Conservation (phyloP, 108 stramenopile genomes). For the Cyclotella atomus region DNA sequence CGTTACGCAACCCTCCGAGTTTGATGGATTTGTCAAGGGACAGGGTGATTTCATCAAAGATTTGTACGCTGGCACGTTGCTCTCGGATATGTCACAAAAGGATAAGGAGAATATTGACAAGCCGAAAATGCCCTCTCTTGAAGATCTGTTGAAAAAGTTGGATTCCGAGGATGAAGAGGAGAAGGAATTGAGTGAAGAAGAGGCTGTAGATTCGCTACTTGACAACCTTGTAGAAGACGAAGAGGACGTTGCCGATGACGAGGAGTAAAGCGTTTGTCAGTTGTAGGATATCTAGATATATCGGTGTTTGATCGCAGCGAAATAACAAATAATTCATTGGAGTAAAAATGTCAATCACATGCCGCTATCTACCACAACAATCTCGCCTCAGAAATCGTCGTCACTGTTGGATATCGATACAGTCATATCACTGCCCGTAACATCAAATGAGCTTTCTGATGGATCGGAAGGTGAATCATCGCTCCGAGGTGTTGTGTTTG, state of each 20-base stretch:
- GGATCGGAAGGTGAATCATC: constrained; percentile 38
- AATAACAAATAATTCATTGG: constrained; percentile 18
- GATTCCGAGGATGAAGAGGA: constrained; percentile 73
- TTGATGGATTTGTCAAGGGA: constrained; percentile 95
- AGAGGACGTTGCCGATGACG: constrained; percentile 56
- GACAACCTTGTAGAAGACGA: constrained; percentile 62
- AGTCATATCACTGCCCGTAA: constrained; percentile 21
- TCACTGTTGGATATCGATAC: constrained; percentile 20
- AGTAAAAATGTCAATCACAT: constrained; percentile 16
- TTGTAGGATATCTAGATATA: not conserved
- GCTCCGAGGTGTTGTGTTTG: constrained; percentile 30
- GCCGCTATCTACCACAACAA: not conserved
- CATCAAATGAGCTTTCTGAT: constrained; percentile 18
- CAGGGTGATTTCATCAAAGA: constrained; percentile 99
- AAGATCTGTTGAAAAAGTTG: constrained; percentile 92
- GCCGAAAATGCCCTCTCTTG: constrained; percentile 93
- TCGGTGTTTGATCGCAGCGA: not conserved
- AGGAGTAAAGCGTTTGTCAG: constrained; percentile 30
- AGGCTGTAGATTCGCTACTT: constrained; percentile 55
- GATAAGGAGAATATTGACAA: constrained; percentile 98
- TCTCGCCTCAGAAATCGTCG: constrained; percentile 18
- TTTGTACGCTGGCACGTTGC: constrained; percentile 96
- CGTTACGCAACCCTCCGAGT: constrained; percentile 98
- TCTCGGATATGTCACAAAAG: constrained; percentile 94
- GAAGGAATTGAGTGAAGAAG: constrained; percentile 64